Evolutionary conservation across 2,329 filamentous ascomycete species (phyloP).

Genomic region (Trichoderma sp.): DNA sequence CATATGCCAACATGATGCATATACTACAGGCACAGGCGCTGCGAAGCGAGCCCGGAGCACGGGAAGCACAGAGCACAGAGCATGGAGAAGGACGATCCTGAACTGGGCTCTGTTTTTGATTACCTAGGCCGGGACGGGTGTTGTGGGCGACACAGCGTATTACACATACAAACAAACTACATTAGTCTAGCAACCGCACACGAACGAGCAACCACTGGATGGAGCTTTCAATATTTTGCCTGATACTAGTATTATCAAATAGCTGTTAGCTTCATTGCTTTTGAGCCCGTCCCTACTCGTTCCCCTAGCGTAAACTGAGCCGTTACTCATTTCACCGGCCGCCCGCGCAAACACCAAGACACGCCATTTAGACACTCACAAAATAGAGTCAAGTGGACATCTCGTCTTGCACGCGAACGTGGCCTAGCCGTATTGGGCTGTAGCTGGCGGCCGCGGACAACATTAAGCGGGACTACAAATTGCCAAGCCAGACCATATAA

Average conservation of each 20-base stretch:
- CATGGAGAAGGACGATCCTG: constrained; percentile 12
- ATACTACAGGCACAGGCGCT: neutral
- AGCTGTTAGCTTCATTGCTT: neutral
- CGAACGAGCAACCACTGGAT: neutral
- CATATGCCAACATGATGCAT: constrained; percentile 7
- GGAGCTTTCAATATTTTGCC: neutral
- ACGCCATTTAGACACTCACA: neutral
- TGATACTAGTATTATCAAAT: neutral
- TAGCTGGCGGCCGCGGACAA: neutral
- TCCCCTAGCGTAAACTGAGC: neutral
- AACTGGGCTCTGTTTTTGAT: neutral
- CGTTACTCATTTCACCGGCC: neutral
- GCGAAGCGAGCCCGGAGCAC: constrained; percentile 11
- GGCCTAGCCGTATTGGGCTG: constrained; percentile 14
- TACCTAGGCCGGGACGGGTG: neutral
- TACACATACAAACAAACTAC: neutral
- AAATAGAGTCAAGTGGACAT: neutral
- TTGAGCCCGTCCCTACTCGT: neutral
- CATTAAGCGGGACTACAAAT: neutral
- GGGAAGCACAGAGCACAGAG: constrained; percentile 10
- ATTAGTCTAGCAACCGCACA: neutral
- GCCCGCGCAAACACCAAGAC: neutral
- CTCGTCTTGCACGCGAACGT: neutral
- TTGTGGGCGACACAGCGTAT: neutral
- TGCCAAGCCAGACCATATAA: neutral